These are phyloP conservation scores for Musa beccarii DNA, from an alignment of 176 grass and related monocot species.

Conservation along the genomic window DNA sequence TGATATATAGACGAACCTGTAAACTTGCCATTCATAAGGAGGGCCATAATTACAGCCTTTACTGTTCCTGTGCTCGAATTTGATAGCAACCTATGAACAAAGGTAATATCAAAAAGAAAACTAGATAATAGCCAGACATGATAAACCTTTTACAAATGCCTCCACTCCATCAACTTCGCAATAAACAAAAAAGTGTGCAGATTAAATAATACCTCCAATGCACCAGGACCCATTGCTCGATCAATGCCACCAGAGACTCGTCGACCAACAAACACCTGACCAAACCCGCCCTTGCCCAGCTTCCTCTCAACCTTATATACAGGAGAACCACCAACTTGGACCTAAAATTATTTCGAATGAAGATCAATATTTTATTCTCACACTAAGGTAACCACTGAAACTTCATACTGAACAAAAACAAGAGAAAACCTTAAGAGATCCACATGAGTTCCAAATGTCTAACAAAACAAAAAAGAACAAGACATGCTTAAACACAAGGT, in stretches of 20 bases:
- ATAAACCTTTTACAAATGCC: background rate
- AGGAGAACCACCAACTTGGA: slow-evolving; percentile 78
- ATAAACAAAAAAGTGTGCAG: background rate
- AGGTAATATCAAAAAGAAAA: background rate
- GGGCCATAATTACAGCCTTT: slow-evolving; percentile 84
- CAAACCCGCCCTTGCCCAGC: slow-evolving; percentile 83
- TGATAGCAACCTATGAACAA: slow-evolving; percentile 61
- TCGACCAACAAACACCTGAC: slow-evolving; percentile 78
- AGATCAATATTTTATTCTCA: background rate
- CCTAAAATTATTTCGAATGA: slow-evolving; percentile 32
- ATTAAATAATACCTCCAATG: slow-evolving; percentile 44
- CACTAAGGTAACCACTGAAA: background rate
- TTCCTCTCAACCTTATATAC: slow-evolving; percentile 75
- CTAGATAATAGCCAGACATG: too few species aligned
- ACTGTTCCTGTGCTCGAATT: slow-evolving; percentile 81
- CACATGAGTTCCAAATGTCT: background rate
- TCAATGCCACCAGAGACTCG: slow-evolving; percentile 43
- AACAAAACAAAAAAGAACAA: too few species aligned
- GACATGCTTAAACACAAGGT: too few species aligned
- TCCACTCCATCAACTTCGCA: background rate
- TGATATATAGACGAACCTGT: slow-evolving; percentile 36
- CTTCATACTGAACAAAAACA: background rate
- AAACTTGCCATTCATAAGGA: slow-evolving; percentile 83
- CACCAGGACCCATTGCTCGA: slow-evolving; percentile 36
- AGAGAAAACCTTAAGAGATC: background rate